These are phyloP conservation scores for Mortierella alpina DNA, from an alignment of 192 early-diverging fungal genomes.

Conservation along the genomic window DNA sequence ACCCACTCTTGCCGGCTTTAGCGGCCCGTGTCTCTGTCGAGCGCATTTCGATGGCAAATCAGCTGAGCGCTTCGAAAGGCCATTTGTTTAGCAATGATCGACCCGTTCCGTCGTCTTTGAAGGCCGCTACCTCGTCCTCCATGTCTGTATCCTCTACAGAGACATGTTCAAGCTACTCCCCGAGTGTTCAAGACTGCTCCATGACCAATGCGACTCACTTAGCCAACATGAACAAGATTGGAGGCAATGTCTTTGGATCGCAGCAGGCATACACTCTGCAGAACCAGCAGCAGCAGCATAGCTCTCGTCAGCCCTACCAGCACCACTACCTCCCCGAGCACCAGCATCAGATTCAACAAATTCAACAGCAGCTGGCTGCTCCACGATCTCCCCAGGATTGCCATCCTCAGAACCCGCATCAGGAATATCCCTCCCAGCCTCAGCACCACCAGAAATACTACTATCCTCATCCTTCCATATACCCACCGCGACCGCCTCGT, in stretches of 20 bases:
- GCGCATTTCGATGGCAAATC: slow-evolving; percentile 17
- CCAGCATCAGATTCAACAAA: background rate
- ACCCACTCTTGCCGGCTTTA: slow-evolving; percentile 26
- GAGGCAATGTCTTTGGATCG: background rate
- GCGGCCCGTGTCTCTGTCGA: slow-evolving; percentile 41
- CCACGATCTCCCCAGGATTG: background rate
- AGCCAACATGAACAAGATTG: no score
- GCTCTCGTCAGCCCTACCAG: background rate
- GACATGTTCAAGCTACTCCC: background rate
- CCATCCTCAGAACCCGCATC: background rate
- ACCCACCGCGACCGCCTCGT: slow-evolving; percentile 32
- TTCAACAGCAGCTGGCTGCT: no score
- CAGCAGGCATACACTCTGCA: background rate
- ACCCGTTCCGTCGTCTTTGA: no score
- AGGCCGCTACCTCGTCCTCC: no score
- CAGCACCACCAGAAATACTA: slow-evolving; percentile 31
- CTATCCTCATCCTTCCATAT: slow-evolving; percentile 19
- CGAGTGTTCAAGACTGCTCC: background rate
- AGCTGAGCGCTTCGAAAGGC: background rate
- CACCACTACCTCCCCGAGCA: slow-evolving; percentile 5
- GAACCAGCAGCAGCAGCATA: background rate
- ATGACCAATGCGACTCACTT: no score
- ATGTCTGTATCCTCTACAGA: slow-evolving; percentile 1
- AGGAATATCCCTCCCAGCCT: background rate
- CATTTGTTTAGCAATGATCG: no score